Conservation (phyloP, 371 early-diverging fungal species). For the Coemansia sp. region DNA sequence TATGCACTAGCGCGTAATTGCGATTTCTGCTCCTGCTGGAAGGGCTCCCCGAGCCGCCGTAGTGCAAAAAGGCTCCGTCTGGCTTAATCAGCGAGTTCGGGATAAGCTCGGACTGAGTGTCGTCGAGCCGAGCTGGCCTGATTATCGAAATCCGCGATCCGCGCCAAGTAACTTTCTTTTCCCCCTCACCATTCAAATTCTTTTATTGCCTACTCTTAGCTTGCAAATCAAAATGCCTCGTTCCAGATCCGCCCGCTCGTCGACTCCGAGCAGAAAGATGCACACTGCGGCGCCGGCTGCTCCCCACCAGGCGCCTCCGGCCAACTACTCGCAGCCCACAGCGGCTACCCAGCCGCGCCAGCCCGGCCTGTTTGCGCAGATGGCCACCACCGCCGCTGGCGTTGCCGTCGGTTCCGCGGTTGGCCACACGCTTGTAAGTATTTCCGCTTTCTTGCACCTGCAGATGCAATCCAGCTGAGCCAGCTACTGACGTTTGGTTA, state of each 20-base stretch:
- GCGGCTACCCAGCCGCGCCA: constrained; percentile 51
- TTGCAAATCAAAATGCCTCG: constrained; percentile 36
- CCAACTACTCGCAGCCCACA: constrained; percentile 2
- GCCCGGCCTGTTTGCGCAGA: constrained; percentile 79
- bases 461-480: not conserved
- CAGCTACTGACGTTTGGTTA: not conserved
- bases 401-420: constrained; percentile 88
- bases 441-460: not conserved
- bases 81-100: not conserved
- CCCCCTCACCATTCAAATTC: not conserved
- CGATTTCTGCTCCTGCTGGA: too few species aligned
- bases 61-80: too few species aligned
- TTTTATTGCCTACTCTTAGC: constrained; percentile 3
- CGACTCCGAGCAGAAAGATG: constrained; percentile 63
- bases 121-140: constrained; percentile 1
- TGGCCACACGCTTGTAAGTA: constrained; percentile 71
- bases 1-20: too few species aligned
- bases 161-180: not conserved
- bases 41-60: too few species aligned
- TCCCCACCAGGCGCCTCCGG: constrained; percentile 15
- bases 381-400: constrained; percentile 92
- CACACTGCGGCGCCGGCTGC: constrained; percentile 69
- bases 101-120: not conserved
- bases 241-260: constrained; percentile 19
- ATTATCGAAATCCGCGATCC: not conserved